Evolutionary conservation across 306 rosid genomes (phyloP), one percentile per base, ranked within the genome.

Genomic region (Morella rubra): DNA sequence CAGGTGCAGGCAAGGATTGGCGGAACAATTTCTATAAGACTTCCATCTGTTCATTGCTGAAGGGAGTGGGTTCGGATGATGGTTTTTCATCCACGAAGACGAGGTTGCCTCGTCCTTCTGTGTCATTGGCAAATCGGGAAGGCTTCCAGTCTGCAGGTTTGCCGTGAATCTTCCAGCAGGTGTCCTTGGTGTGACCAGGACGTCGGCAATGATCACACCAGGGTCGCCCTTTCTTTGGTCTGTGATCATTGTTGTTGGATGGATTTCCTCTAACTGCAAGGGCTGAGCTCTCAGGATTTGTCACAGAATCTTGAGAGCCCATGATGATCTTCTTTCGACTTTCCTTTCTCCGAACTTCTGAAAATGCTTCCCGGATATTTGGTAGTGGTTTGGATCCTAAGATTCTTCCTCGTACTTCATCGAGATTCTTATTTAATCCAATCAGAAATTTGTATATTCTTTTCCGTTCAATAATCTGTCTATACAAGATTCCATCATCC

Each of bases 201-300:
- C 50, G 20, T 7, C n/a, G 8, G 16, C 77, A 16, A 13, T 20
- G 69, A 62, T 72, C 82, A 72, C 77, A 79, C 56, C 67, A 72
- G 3, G 73, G 0, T 22, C 55, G 60, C 61, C 45, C 73, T 78
- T 50, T 51, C 7, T 24, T 16, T 12, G n/a, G 69, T 5, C 9
- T 18, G 20, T 27, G 54, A 54, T 69, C 8, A 3, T 12, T 0
- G 10, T 11, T 2, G 11, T 71, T 9, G 11, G 50, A n/a, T 0
- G 42, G 4, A 4, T 45, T 53, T 22, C 75, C 10, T 1, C 9
- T n/a, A 16, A 27, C 76, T 6, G 18, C 37, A 72, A 72, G 20
- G n/a, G n/a, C 46, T 46, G n/a, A 60, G 12, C 67, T 22, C 27
- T 60, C 67, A 16, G 67, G 8, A 22, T 5, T 60, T 6, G 13